phyloP scores from a whole-genome alignment of 352 stramenopile genomes.

The Globisporangium polare region DNA sequence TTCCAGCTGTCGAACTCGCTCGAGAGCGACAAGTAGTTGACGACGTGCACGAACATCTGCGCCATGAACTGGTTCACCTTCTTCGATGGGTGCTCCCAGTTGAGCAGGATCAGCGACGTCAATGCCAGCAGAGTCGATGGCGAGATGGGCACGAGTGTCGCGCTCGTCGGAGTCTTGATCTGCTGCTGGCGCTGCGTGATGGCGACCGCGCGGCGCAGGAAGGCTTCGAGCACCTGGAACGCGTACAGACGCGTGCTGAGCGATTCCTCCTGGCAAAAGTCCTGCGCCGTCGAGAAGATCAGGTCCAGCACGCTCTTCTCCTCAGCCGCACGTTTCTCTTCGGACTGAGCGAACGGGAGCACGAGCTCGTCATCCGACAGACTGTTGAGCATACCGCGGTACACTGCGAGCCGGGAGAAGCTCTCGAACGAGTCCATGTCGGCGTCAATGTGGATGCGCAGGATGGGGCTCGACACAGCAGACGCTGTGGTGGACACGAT shows the following conservation, averaged over 20 bases:
- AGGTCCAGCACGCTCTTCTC: constrained; percentile 40
- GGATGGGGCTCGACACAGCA: not conserved
- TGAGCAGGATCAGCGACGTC: constrained; percentile 58
- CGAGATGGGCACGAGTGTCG: constrained; percentile 9
- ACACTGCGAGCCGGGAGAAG: constrained; percentile 59
- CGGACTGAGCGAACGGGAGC: constrained; percentile 14
- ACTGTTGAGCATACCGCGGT: constrained; percentile 66
- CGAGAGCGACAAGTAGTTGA: constrained; percentile 52
- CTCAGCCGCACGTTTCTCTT: not conserved
- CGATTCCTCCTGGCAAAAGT: constrained; percentile 49
- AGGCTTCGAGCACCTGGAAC: constrained; percentile 79
- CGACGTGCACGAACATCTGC: constrained; percentile 70
- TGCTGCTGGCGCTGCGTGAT: constrained; percentile 40
- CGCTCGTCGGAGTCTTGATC: not conserved
- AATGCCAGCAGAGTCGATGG: constrained; percentile 40
- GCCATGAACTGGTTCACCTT: constrained; percentile 87
- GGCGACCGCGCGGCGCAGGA: constrained; percentile 54
- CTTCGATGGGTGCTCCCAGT: constrained; percentile 85
- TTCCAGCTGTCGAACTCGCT: constrained; percentile 46
- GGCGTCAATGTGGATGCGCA: constrained; percentile 33
- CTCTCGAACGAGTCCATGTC: constrained; percentile 41
- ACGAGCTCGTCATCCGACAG: constrained; percentile 50
- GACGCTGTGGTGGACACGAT: not conserved
- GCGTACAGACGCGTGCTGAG: constrained; percentile 73
- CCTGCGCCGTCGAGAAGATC: constrained; percentile 50